Evolutionary conservation across 768 basidiomycete species (phyloP), one percentile per base, ranked within the genome.

Genomic region (Trametes cinnabarina): DNA sequence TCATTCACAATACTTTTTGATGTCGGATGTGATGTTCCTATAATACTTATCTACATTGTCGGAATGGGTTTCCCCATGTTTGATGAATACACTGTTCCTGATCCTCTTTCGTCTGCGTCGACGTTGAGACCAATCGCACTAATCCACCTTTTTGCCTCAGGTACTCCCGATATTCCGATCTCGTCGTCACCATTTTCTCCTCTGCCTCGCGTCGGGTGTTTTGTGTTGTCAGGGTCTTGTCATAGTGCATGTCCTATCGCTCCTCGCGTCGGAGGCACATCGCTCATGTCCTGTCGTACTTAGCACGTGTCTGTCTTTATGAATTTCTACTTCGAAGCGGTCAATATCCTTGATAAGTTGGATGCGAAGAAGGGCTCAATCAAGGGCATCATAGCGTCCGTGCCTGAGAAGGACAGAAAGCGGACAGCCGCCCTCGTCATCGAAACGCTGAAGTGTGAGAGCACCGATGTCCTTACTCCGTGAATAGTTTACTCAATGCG

Each of bases 321-420:
- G 94, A 95, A 95, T 78, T 94, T 96, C 76, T 97, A 97, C 77
- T 93, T 93, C 76, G 87, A 92, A 71, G 92, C 93, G 63, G 88
- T 88, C 63, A 80, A 85, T 66, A 80, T 86, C 4, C 77, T 98
- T 65, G 93, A 96, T 69, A 87, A 86, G 64, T 80, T 98, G 58
- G 90, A 95, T 69, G 82, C 84, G 42, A 94, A 89, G 71, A 81
- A 93, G 71, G 94, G 94, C n/a, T 95, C 92, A 14, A 89, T 98
- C 68, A 94, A 96, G 69, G 83, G 94, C 52, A 73, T 93, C 32
- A 75, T 96, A 40, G 83, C 84, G 19, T 82, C 83, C 53, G 76
- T 94, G 26, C 83, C 89, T 25, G 84, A 87, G 69, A 86, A 87
- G 72, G 80, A 82, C 63, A 81, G 88, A 67, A 90, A 90, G 68